phyloP scores from a whole-genome alignment of 495 filamentous ascomycete genomes.

The Penicillium angulare region DNA sequence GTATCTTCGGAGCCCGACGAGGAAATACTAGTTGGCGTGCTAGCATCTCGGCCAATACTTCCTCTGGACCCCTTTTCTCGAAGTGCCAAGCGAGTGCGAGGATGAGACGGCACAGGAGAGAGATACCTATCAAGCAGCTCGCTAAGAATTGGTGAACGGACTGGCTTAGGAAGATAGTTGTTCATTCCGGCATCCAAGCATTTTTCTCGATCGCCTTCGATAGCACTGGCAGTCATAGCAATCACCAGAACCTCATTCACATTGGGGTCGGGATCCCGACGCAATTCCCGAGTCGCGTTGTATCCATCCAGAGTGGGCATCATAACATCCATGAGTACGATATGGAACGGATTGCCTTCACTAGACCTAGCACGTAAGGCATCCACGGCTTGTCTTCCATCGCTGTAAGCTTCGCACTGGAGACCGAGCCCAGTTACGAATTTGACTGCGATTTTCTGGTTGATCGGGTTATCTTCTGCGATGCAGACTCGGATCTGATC shows the following conservation, averaged over 20 bases:
- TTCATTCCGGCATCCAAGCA: slow-evolving; percentile 94
- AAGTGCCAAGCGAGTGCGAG: slow-evolving; percentile 39
- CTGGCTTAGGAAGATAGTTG: slow-evolving; percentile 91
- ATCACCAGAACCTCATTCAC: slow-evolving; percentile 81
- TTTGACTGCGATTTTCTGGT: slow-evolving; percentile 86
- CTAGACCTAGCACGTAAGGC: slow-evolving; percentile 68
- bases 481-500: slow-evolving; percentile 82
- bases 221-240: slow-evolving; percentile 90
- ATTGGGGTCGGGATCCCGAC: slow-evolving; percentile 66
- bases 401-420: slow-evolving; percentile 77
- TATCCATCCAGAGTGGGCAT: slow-evolving; percentile 96
- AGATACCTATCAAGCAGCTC: slow-evolving; percentile 72
- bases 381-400: slow-evolving; percentile 82
- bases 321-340: slow-evolving; percentile 93
- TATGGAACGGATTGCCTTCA: slow-evolving; percentile 64
- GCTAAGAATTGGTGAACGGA: slow-evolving; percentile 69
- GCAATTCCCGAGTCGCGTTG: slow-evolving; percentile 78
- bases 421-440: slow-evolving; percentile 84
- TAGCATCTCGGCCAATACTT: slow-evolving; percentile 32
- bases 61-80: slow-evolving; percentile 31
- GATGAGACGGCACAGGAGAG: slow-evolving; percentile 48
- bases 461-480: slow-evolving; percentile 90
- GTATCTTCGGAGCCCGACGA: slow-evolving; percentile 37
- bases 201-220: slow-evolving; percentile 88
- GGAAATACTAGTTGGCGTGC: slow-evolving; percentile 36